Conservation (phyloP, 1,284 basidiomycete genomes). For the Malassezia sympodialis region DNA sequence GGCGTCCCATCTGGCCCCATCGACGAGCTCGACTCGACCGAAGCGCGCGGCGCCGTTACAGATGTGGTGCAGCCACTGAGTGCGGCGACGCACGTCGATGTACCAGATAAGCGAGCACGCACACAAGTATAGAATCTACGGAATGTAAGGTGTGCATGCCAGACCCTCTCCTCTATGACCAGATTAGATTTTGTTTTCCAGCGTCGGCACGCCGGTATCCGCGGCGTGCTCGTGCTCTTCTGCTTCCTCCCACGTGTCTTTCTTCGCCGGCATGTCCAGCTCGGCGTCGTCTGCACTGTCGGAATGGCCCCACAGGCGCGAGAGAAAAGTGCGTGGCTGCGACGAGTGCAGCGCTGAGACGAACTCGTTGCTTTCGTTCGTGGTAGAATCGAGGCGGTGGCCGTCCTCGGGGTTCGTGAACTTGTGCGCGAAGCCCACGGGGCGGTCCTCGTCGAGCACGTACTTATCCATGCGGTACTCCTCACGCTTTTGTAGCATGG, state of each 20-base stretch:
- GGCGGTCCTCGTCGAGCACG: conserved; percentile 35
- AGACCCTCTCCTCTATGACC: neutral
- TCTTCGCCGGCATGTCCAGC: neutral
- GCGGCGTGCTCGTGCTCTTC: too few species aligned
- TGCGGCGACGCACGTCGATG: conserved; percentile 6
- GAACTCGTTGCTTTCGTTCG: neutral
- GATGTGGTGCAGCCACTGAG: conserved; percentile 7
- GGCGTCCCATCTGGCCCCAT: conserved; percentile 17
- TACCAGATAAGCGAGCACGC: neutral
- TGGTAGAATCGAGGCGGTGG: neutral
- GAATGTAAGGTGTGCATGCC: too few species aligned
- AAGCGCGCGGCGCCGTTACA: conserved; percentile 7
- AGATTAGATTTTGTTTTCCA: neutral
- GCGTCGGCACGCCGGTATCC: too few species aligned
- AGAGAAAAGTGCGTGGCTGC: neutral
- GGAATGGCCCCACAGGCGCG: neutral
- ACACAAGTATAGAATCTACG: neutral
- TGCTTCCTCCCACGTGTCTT: neutral
- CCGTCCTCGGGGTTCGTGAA: conserved; percentile 34
- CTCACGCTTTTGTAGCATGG: conserved; percentile 25
- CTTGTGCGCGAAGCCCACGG: conserved; percentile 24
- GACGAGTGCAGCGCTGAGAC: conserved; percentile 2
- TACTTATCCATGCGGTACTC: conserved; percentile 24
- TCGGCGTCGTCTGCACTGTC: neutral
- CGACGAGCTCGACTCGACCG: conserved; percentile 18